Evolutionary conservation across 2,329 filamentous ascomycete genomes (phyloP), one percentile per base, ranked within the genome.

Genomic region (Fusarium sp.): DNA sequence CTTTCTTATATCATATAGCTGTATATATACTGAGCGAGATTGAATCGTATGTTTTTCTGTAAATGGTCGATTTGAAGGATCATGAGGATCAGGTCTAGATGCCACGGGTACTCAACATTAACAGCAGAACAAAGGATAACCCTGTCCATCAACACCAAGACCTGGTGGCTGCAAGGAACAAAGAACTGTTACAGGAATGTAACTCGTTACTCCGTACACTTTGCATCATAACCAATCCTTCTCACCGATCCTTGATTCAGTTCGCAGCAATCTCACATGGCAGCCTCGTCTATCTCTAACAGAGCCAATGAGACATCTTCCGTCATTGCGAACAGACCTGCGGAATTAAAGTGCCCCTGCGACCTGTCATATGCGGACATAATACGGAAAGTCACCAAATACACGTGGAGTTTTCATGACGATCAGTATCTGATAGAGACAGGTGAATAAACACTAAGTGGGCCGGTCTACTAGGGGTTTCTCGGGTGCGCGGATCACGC

Each of bases 321-420:
- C n/a, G 13, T 45, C 38, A 15, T 20, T 44, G 22, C 17, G 39
- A 31, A 56, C 41, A 25, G 38, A 46, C n/a, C 36, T 15, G 29
- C 53, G 53, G 53, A 56, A 46, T 35, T 20, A 35, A 15, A 45
- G 12, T 12, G 25, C 12, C 14, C 29, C n/a, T 22, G n/a, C n/a
- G 18, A n/a, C 29, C 39, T 56, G 36, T 56, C 39, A 56, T 25
- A 44, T 44, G 20, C 33, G 22, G 31, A 22, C 18, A 47, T 52
- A 31, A 22, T 42, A 54, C 47, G 38, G 39, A 61, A 25, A n/a
- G 18, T 20, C 31, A 13, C 33, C 12, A 20, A 36, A 44, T 6
- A 63, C 27, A 55, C 58, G 39, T 42, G 39, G 61, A 68, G 49
- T 53, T 42, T 42, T 38, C 18, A 47, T 38, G 62, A 62, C 46